Evolutionary conservation across 306 rosid genomes (phyloP), one percentile per base, ranked within the genome.

Genomic region (Quercus wislizeni): DNA sequence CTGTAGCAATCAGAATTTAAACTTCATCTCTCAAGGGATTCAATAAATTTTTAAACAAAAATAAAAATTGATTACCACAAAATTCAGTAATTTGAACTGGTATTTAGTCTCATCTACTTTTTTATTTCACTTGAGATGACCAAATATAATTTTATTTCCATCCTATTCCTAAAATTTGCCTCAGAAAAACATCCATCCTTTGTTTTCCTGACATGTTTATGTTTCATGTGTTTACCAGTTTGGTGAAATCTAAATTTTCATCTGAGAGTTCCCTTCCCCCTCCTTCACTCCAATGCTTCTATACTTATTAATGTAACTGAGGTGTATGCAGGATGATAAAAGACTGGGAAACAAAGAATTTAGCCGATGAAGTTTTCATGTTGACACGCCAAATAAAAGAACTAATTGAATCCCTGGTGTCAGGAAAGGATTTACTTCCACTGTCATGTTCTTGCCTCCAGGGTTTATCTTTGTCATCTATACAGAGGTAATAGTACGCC

Each of bases 331-430:
- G 98, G 92, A 78, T 74, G 85, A 73, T 86, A 70, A 97, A 91
- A 76, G 98, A 95, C 67, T 90, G 91, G 86, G 86, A 85, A 69
- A 78, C 88, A 8, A 90, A 89, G 80, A 92, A 82, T 71, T 80
- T 88, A 61, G 94, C 91, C 46, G 98, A 93, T 75, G 90, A 88
- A 73, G 88, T 91, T 80, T 93, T 91, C 84, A 95, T 93, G 96
- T 76, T 89, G 74, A 71, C 83, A 71, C 21, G 61, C 80, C 98
- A 93, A 83, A 84, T 89, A 69, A 83, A 84, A 79, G 91, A 95
- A 65, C 52, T 92, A 83, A 83, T 86, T 13, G 74, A 76, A 35
- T 73, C 81, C 23, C 83, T 91, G 76, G 81, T 78, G 15, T 85
- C 90, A 74, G 84, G 88, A 80, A 88, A 76, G 79, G 91, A 89